These are phyloP conservation scores for Aurinia saxatilis DNA, from an alignment of 345 rosid species.

Conservation along the genomic window DNA sequence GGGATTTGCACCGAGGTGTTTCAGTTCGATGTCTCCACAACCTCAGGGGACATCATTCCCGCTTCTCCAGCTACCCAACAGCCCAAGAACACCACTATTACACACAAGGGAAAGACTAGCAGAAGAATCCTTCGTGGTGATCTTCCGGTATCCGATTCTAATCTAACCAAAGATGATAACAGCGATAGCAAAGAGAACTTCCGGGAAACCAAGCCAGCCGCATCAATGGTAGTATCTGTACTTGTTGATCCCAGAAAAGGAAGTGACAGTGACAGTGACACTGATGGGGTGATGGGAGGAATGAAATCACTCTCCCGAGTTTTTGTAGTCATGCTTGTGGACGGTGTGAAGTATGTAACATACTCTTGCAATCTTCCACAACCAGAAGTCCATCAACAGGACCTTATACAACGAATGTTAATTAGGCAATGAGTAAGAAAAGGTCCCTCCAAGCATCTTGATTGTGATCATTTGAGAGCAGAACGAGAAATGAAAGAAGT, in stretches of 20 bases:
- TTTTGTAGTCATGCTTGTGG: conserved; percentile 74
- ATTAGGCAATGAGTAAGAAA: no score
- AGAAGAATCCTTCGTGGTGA: conserved; percentile 60
- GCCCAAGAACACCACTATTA: conserved; percentile 26
- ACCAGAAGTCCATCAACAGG: conserved; percentile 29
- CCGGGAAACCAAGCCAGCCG: neutral
- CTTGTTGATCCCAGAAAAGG: conserved; percentile 78
- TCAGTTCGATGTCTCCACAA: conserved; percentile 57
- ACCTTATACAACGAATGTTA: no score
- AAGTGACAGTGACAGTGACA: conserved; percentile 35
- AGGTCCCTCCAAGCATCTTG: no score
- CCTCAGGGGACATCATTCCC: conserved; percentile 56
- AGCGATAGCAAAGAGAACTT: conserved; percentile 22
- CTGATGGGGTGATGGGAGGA: conserved; percentile 41
- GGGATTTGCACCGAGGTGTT: conserved; percentile 85
- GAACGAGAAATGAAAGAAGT: no score
- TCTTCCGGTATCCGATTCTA: conserved; percentile 35
- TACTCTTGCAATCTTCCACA: conserved; percentile 82
- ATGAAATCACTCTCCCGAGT: conserved; percentile 60
- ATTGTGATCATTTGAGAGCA: no score
- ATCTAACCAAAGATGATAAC: conserved; percentile 34
- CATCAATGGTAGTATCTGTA: conserved; percentile 73
- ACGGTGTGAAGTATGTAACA: conserved; percentile 72
- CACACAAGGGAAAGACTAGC: conserved; percentile 39
- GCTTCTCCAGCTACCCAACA: conserved; percentile 48